Evolutionary conservation across 2,329 filamentous ascomycete species (phyloP), one percentile per base, ranked within the genome.

Genomic region (Phyllosticta paracitricarpa): DNA sequence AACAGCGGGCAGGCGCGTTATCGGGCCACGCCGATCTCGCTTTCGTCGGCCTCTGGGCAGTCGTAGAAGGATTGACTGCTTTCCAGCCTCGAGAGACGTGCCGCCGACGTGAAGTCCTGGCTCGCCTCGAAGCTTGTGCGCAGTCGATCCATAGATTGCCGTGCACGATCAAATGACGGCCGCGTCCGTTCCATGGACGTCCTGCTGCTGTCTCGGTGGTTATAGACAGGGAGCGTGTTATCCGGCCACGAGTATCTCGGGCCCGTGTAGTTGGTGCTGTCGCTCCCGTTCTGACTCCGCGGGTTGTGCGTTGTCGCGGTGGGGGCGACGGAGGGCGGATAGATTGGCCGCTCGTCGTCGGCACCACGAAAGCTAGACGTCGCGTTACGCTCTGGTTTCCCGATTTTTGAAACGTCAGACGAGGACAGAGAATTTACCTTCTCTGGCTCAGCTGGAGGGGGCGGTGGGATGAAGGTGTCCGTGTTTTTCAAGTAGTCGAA

Each of bases 311-410:
- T 75, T 22, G 71, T 75, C 54, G 84, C 82, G 17, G 90, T 93
- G 12, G 84, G 81, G 56, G 90, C 88, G 68, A 93, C 86, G 59
- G 92, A 96, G 14, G 93, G 91, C 57, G 93, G 90, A 75, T 97
- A 97, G 69, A 97, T 96, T 33, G 92, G 92, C 66, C 91, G 85
- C 73, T 89, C 83, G 70, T 97, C 93, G 75, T 97, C 92, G 70
- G 94, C 88, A 30, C 54, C 63, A 91, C 81, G 67, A 84, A 87
- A 78, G 76, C 76, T 72, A 83, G 85, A 73, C 81, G 82, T 68
- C 63, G 77, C 73, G 70, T 83, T 80, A 66, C 81, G 80, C 24
- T 79, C 78, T 67, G 81, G 79, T 70, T 75, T 62, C 66, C 71
- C 70, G 19, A 77, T 65, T 33, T 77, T 74, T 22, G 77, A 73